phyloP scores from a whole-genome alignment of 2,329 filamentous ascomycete species.

The Botrytis tulipae region DNA sequence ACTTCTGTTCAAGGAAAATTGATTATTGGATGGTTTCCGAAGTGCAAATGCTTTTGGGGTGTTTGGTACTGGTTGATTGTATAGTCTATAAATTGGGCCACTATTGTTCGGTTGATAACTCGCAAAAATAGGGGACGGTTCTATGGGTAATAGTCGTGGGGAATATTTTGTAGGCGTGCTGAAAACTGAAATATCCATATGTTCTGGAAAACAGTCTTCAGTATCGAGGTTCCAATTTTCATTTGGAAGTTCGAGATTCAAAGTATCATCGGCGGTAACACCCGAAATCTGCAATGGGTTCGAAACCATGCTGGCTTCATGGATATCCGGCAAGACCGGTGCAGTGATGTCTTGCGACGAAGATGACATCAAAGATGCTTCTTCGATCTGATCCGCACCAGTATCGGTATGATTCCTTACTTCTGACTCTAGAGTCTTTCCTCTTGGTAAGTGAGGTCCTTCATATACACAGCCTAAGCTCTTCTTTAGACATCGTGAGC shows the following conservation, averaged over 20 bases:
- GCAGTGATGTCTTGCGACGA: background rate
- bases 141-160: background rate
- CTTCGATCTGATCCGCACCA: background rate
- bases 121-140: too few relatives aligned
- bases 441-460: background rate
- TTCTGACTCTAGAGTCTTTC: background rate
- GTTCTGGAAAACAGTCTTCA: background rate
- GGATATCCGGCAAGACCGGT: background rate
- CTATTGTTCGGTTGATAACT: background rate
- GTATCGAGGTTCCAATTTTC: background rate
- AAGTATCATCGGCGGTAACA: too few relatives aligned
- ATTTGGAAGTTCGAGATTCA: background rate
- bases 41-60: constrained; percentile 22
- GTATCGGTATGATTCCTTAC: background rate
- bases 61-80: constrained; percentile 1
- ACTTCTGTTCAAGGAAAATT: constrained; percentile 23
- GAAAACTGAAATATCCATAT: background rate
- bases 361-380: background rate
- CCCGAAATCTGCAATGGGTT: background rate
- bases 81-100: background rate
- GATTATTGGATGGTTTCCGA: constrained; percentile 5
- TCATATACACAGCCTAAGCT: constrained; percentile 23
- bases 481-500: constrained; percentile 25
- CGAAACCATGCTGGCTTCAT: background rate
- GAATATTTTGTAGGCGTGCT: background rate